Conservation (phyloP, 2,329 filamentous ascomycete species). For the Ploettnerulaceae sp. region DNA sequence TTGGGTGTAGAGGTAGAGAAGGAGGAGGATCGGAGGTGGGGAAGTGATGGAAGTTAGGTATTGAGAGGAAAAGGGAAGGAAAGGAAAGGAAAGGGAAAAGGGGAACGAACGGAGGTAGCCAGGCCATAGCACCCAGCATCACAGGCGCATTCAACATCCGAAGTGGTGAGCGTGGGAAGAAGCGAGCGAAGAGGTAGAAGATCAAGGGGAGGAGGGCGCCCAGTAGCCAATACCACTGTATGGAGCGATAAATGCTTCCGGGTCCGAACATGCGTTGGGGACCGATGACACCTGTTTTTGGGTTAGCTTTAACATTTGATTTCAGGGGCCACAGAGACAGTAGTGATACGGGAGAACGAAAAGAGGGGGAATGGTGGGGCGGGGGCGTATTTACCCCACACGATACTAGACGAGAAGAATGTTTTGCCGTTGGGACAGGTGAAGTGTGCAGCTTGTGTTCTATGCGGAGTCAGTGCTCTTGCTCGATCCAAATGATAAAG, state of each 20-base stretch:
- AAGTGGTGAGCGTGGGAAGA: conserved; percentile 55
- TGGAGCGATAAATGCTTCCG: conserved; percentile 55
- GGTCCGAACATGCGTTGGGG: conserved; percentile 65
- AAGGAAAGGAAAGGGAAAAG: not conserved
- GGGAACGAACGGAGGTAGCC: conserved; percentile 32
- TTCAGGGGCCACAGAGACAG: no score
- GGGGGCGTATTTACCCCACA: conserved; percentile 65
- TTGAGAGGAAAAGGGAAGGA: no score
- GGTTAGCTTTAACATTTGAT: conserved; percentile 27
- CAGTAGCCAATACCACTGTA: conserved; percentile 70
- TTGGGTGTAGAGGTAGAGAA: no score
- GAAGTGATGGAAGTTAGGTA: no score
- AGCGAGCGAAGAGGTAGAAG: conserved; percentile 50
- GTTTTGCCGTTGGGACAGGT: conserved; percentile 53
- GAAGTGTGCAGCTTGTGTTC: conserved; percentile 52
- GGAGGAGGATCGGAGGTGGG: no score
- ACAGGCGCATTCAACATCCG: conserved; percentile 52
- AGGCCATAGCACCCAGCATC: conserved; percentile 36
- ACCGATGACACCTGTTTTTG: conserved; percentile 55
- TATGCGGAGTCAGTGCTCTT: not conserved
- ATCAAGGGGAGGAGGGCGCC: conserved; percentile 59
- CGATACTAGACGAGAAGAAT: conserved; percentile 49
- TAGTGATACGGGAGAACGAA: no score
- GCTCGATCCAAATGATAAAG: not conserved
- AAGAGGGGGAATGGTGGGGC: conserved; percentile 44